These are phyloP conservation scores for Trichothecium sympodiale DNA, from an alignment of 2,329 filamentous ascomycete genomes.

Conservation along the genomic window DNA sequence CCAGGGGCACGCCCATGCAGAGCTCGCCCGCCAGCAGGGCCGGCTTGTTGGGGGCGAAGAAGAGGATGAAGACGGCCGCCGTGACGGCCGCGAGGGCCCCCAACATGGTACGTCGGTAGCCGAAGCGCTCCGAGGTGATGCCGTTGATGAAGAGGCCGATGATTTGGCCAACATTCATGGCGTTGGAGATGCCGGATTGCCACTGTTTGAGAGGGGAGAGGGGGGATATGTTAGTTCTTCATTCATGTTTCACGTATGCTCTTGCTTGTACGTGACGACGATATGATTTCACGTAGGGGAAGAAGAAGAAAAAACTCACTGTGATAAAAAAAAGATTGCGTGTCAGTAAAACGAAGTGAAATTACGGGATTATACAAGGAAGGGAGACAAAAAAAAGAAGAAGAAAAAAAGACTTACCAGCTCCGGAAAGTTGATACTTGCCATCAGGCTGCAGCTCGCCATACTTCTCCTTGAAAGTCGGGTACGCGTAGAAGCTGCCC, in stretches of 20 bases:
- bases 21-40: slow-evolving; percentile 45
- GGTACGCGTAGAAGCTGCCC: slow-evolving; percentile 29
- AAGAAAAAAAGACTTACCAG: slow-evolving; percentile 5
- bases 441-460: slow-evolving; percentile 29
- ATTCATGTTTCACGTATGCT: too few species aligned
- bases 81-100: slow-evolving; percentile 35
- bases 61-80: slow-evolving; percentile 47
- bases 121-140: slow-evolving; percentile 47
- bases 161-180: slow-evolving; percentile 47
- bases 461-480: slow-evolving; percentile 35
- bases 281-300: too few species aligned
- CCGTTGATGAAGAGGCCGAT: slow-evolving; percentile 52
- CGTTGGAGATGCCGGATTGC: slow-evolving; percentile 44
- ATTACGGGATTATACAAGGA: too few species aligned
- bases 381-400: not conserved
- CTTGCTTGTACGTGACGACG: too few species aligned
- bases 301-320: too few species aligned
- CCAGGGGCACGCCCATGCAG: slow-evolving; percentile 44
- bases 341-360: too few species aligned
- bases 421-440: slow-evolving; percentile 33
- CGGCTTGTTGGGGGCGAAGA: slow-evolving; percentile 44
- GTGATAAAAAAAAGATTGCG: too few species aligned
- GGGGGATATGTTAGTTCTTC: too few species aligned
- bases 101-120: slow-evolving; percentile 49
- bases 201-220: slow-evolving; percentile 22